Evolutionary conservation across 345 rosid genomes (phyloP).

Genomic region (Chamaenerion angustifolium): DNA sequence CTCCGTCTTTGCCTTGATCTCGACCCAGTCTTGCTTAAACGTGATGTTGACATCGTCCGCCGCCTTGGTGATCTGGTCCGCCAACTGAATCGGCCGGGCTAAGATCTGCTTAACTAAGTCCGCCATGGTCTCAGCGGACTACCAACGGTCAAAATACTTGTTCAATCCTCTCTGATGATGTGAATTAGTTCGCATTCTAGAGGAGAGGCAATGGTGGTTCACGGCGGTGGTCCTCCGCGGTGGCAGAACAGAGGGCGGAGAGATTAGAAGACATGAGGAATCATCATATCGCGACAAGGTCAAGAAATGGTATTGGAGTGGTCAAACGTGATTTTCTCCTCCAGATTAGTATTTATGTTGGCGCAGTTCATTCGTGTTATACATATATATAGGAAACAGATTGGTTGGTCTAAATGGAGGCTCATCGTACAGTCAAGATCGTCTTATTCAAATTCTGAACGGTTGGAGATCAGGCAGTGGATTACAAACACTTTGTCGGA

Average conservation of each 20-base stretch:
- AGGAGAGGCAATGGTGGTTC: not conserved
- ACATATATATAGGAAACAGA: conserved; percentile 1
- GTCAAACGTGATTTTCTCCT: conserved; percentile 6
- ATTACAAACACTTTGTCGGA: too few relatives aligned
- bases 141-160: not conserved
- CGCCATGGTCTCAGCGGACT: conserved; percentile 7
- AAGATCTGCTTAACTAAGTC: conserved; percentile 7
- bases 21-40: conserved; percentile 3
- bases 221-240: not conserved
- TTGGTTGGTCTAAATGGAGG: not conserved
- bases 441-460: too few relatives aligned
- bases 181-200: not conserved
- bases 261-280: not conserved
- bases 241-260: not conserved
- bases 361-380: not conserved
- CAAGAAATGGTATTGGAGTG: not conserved
- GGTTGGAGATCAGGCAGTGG: too few relatives aligned
- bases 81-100: conserved; percentile 6
- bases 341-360: not conserved
- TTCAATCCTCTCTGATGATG: not conserved
- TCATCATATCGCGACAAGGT: too few relatives aligned
- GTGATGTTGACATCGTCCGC: conserved; percentile 2
- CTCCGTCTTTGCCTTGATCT: conserved; percentile 4
- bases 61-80: conserved; percentile 6
- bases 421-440: too few relatives aligned